Evolutionary conservation across 2,329 filamentous ascomycete genomes (phyloP).

Genomic region (Thielaviopsis euricoi): DNA sequence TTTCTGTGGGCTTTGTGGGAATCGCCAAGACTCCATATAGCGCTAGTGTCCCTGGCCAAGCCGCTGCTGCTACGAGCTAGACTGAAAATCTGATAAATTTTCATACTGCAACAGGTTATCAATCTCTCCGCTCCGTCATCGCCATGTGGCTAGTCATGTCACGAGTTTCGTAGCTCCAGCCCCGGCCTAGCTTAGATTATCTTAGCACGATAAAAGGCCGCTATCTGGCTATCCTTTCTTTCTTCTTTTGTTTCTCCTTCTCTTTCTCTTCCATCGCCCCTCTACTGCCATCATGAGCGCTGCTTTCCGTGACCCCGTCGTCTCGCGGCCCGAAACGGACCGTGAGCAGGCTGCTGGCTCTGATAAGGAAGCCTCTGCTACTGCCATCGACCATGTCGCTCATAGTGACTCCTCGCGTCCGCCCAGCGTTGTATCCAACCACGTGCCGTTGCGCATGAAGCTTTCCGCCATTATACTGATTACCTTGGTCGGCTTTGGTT

Average conservation of each 20-base stretch:
- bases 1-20: too few species aligned
- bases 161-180: too few species aligned
- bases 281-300: background rate
- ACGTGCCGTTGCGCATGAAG: conserved; percentile 18
- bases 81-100: too few species aligned
- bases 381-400: background rate
- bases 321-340: background rate
- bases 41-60: too few species aligned
- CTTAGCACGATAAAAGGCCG: too few species aligned
- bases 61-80: too few species aligned
- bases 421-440: conserved; percentile 1
- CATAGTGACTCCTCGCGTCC: background rate
- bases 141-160: too few species aligned
- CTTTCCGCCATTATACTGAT: conserved; percentile 30
- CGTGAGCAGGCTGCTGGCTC: background rate
- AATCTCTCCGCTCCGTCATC: too few species aligned
- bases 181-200: background rate
- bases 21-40: too few species aligned
- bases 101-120: too few species aligned
- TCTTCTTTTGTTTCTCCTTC: background rate
- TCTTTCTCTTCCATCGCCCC: background rate
- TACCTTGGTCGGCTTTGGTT: conserved; percentile 40
- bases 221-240: background rate
- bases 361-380: background rate
- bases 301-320: background rate